Evolutionary conservation across 345 rosid genomes (phyloP), one percentile per base, ranked within the genome.

Genomic region (Citrus sp.): DNA sequence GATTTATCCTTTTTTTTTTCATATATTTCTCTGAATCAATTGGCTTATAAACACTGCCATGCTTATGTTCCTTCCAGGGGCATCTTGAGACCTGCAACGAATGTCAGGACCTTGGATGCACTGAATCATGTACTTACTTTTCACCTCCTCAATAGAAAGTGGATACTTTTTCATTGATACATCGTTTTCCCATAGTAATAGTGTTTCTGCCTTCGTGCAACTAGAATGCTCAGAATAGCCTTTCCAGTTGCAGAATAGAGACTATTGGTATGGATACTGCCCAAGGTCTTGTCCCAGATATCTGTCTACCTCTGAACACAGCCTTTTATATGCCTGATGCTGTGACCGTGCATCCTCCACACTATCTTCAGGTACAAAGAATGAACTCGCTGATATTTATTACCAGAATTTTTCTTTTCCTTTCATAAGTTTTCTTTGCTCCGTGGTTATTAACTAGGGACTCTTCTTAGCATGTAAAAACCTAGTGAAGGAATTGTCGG

Each of bases 311-410:
- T 80, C 85, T 88, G 70, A 77, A 86, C 85, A 81, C 80, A 22
- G 94, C 94, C 79, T 95, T 93, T 80, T 91, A 92, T 82, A 84
- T 92, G 89, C 98, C 99, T 46, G 85, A 87, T 69, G 99, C 97
- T 75, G 86, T 93, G 81, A 95, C 91, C 83, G 87, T 95, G 38
- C 85, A 87, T 87, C 92, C 99, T 74, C 80, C 59, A 74, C 85
- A 73, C n/a, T 93, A 93, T 86, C 94, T 93, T 66, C 91, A 81
- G 93, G 98, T 91, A 40, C 38, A 66, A 73, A 73, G 32, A 82
- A 51, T 60, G 18, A 21, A 27, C 34, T 37, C 4, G 6, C 16
- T 65, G 22, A 24, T n/a, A 70, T 74, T 40, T 60, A 9, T 27
- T 42, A 13, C 25, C 19, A 49, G 3, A 34, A 37, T 42, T 42